phyloP scores from a whole-genome alignment of 441 rosid species.

The Euphorbia schlechtendalii region DNA sequence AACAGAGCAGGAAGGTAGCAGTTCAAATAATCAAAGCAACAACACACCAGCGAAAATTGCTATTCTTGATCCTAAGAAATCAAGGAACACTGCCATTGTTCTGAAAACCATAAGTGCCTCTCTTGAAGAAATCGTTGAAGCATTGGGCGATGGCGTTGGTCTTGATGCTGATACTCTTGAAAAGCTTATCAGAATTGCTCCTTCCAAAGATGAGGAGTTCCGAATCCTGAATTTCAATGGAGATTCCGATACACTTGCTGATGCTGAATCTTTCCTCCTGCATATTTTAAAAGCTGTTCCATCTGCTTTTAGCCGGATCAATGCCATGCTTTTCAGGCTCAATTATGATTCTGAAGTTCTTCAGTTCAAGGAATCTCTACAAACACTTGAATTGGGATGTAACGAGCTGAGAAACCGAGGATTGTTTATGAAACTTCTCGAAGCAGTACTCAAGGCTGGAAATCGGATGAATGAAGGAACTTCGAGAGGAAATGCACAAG shows the following conservation, averaged over 20 bases:
- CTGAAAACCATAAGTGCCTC: conserved; percentile 61
- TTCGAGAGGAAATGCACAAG: conserved; percentile 87
- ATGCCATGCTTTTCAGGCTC: conserved; percentile 61
- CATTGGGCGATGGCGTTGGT: conserved; percentile 51
- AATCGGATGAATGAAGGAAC: conserved; percentile 96
- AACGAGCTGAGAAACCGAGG: conserved; percentile 68
- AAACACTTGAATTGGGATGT: conserved; percentile 57
- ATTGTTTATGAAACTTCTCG: conserved; percentile 77
- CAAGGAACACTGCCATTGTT: conserved; percentile 74
- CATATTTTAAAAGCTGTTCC: conserved; percentile 72
- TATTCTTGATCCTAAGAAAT: conserved; percentile 65
- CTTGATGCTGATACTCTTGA: conserved; percentile 61
- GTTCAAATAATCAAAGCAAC: conserved; percentile 19
- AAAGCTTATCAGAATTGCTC: conserved; percentile 63
- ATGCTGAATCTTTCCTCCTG: conserved; percentile 68
- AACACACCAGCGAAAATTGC: conserved; percentile 37
- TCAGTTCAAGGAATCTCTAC: conserved; percentile 42
- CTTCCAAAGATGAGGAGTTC: conserved; percentile 61
- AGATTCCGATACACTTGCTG: conserved; percentile 49
- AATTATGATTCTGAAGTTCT: conserved; percentile 57
- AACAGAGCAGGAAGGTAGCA: conserved; percentile 24
- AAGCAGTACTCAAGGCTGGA: conserved; percentile 91
- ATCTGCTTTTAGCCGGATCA: conserved; percentile 54
- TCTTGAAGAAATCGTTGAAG: conserved; percentile 45
- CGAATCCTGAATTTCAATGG: conserved; percentile 52